Conservation (phyloP, 345 rosid species). For the Eucalyptus virginea region DNA sequence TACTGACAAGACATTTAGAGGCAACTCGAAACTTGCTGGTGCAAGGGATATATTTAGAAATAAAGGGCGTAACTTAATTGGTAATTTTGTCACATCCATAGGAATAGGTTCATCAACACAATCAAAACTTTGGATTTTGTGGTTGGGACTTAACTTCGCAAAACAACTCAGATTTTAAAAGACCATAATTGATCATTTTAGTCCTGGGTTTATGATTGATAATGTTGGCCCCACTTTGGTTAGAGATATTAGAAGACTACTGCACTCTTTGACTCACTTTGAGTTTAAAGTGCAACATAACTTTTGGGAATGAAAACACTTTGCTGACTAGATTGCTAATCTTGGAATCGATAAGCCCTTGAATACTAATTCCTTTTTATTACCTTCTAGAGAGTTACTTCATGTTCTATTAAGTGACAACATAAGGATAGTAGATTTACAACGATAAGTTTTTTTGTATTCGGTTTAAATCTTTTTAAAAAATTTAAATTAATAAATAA, state of each 20-base stretch:
- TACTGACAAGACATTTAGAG: background rate
- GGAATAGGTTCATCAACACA: background rate
- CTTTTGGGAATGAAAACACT: background rate
- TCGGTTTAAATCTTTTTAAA: too few relatives aligned
- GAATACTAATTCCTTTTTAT: too few relatives aligned
- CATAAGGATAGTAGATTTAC: background rate
- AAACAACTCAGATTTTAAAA: background rate
- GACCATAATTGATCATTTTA: background rate
- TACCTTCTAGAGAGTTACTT: background rate
- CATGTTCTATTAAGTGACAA: background rate
- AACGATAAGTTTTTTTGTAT: too few relatives aligned
- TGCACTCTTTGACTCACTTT: too few relatives aligned
- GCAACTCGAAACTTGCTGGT: background rate
- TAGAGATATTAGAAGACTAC: background rate
- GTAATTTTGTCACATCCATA: background rate
- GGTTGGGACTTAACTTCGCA: background rate
- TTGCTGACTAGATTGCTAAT: background rate
- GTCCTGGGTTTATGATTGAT: background rate
- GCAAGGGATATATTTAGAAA: background rate
- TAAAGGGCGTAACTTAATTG: background rate
- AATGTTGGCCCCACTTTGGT: background rate
- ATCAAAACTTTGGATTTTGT: background rate
- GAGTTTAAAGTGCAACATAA: background rate
- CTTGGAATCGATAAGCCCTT: background rate
- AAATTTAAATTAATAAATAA: too few relatives aligned